These are phyloP conservation scores for Colletotrichum trifolii DNA, from an alignment of 2,329 filamentous ascomycete species.

Conservation along the genomic window DNA sequence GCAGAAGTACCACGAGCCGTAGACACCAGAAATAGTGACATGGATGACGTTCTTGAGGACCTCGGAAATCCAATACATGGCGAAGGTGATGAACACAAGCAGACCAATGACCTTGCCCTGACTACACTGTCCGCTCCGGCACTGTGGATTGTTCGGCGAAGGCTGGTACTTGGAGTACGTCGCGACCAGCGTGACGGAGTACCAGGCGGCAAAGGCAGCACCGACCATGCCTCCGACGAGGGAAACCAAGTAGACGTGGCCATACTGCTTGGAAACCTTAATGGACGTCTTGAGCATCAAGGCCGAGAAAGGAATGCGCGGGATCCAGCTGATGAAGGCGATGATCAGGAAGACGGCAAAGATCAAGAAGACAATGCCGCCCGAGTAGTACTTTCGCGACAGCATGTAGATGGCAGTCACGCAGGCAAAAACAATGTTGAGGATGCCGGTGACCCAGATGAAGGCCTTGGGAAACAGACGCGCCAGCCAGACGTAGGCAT, in stretches of 20 bases:
- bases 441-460: conserved; percentile 91
- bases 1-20: conserved; percentile 93
- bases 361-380: conserved; percentile 87
- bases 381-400: conserved; percentile 78
- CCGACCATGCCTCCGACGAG: conserved; percentile 83
- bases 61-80: conserved; percentile 94
- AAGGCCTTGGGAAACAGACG: conserved; percentile 87
- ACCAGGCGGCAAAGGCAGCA: conserved; percentile 85
- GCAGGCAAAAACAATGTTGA: conserved; percentile 87
- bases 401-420: conserved; percentile 90
- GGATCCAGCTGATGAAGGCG: conserved; percentile 90
- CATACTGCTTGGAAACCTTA: conserved; percentile 84
- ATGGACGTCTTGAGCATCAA: conserved; percentile 90
- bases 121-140: conserved; percentile 73
- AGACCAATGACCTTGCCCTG: conserved; percentile 84
- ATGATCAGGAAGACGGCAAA: conserved; percentile 84
- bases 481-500: conserved; percentile 79
- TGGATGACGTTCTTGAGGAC: conserved; percentile 95
- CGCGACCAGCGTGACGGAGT: conserved; percentile 84
- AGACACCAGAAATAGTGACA: conserved; percentile 86
- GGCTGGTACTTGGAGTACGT: conserved; percentile 89
- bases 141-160: conserved; percentile 60
- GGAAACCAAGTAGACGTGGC: conserved; percentile 88
- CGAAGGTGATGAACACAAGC: conserved; percentile 88
- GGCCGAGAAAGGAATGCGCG: conserved; percentile 88